Conservation (phyloP, 495 filamentous ascomycete species). For the Aspergillus homomorphus region DNA sequence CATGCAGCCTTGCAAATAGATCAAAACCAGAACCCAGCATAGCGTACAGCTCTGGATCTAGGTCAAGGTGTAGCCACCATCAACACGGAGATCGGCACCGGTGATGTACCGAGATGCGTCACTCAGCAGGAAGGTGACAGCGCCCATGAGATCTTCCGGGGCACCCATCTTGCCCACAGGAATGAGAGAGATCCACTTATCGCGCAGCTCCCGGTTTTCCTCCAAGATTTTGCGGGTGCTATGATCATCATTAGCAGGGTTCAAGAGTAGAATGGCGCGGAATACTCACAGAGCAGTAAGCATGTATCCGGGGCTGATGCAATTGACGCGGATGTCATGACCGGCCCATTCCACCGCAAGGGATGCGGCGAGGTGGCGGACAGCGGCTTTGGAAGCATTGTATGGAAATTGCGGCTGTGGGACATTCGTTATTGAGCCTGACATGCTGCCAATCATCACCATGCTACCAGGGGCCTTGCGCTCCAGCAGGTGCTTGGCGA, state of each 20-base stretch:
- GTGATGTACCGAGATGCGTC: constrained; percentile 86
- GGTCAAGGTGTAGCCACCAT: constrained; percentile 87
- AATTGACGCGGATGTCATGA: constrained; percentile 82
- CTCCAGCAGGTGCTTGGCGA: constrained; percentile 87
- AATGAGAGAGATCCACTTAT: constrained; percentile 87
- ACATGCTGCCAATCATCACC: constrained; percentile 96
- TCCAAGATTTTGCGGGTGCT: constrained; percentile 93
- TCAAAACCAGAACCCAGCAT: neutral
- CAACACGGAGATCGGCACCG: constrained; percentile 83
- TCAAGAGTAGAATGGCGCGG: neutral
- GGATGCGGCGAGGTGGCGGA: constrained; percentile 74
- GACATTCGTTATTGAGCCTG: constrained; percentile 85
- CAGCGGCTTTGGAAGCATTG: constrained; percentile 85
- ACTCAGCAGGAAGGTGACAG: constrained; percentile 84
- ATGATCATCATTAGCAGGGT: constrained; percentile 17
- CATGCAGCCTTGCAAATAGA: constrained; percentile 2
- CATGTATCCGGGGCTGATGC: constrained; percentile 92
- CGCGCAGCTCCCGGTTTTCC: constrained; percentile 81
- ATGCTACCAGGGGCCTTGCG: constrained; percentile 76
- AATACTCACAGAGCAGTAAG: constrained; percentile 70
- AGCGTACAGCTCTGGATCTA: constrained; percentile 34
- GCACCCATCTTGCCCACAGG: constrained; percentile 89
- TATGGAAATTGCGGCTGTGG: constrained; percentile 93
- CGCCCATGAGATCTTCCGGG: constrained; percentile 89
- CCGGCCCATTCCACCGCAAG: constrained; percentile 89